These are phyloP conservation scores for Phlebopus sp. DNA, from an alignment of 1,284 basidiomycete genomes.

Conservation along the genomic window DNA sequence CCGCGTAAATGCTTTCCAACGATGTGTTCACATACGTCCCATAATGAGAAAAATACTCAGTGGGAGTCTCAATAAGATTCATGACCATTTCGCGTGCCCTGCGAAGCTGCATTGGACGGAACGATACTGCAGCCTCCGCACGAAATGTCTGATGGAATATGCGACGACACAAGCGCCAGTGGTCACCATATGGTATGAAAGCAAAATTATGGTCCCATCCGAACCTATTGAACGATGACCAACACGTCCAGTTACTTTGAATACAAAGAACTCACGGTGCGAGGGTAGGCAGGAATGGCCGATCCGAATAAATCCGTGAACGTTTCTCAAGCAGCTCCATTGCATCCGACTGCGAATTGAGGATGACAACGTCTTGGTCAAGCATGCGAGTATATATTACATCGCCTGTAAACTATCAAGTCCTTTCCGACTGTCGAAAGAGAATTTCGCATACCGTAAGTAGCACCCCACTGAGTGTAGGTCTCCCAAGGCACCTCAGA, in stretches of 20 bases:
- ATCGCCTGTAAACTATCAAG: constrained; percentile 17
- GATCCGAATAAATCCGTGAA: constrained; percentile 21
- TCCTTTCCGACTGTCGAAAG: background rate
- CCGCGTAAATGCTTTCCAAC: background rate
- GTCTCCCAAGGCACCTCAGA: constrained; percentile 13
- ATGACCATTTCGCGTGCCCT: constrained; percentile 16
- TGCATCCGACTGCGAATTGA: constrained; percentile 15
- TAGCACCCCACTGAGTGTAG: constrained; percentile 18
- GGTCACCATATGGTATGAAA: constrained; percentile 1
- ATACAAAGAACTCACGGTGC: background rate
- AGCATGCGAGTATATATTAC: constrained; percentile 20
- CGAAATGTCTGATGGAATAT: constrained; percentile 11
- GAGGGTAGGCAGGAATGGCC: constrained; percentile 18
- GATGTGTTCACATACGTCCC: constrained; percentile 9
- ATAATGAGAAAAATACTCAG: constrained; percentile 11
- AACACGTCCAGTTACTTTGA: background rate
- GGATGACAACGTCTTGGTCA: constrained; percentile 18
- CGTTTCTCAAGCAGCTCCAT: constrained; percentile 21
- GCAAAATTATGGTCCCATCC: constrained; percentile 3
- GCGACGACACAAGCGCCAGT: constrained; percentile 5
- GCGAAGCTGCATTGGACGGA: constrained; percentile 15
- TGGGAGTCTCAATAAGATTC: constrained; percentile 13
- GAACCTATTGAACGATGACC: background rate
- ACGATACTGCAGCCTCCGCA: constrained; percentile 8
- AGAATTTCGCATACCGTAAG: constrained; percentile 17